phyloP scores from a whole-genome alignment of 2,329 filamentous ascomycete genomes.

The Chrysoporthe austroafricana region DNA sequence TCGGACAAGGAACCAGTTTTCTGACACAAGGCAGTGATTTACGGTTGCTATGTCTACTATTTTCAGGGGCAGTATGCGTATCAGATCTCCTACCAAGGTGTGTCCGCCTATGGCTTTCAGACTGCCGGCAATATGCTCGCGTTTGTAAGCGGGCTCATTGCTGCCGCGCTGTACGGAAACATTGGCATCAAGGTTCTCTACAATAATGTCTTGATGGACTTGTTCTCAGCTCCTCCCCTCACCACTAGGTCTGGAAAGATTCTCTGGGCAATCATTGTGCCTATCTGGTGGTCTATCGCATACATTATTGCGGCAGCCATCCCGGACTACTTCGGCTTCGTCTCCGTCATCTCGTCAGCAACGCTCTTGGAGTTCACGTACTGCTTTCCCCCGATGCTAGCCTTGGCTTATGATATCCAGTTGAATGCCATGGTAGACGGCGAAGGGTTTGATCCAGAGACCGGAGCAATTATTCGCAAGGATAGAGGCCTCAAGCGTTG shows the following conservation, averaged over 20 bases:
- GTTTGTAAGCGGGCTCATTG: conserved; percentile 46
- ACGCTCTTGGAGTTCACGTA: conserved; percentile 8
- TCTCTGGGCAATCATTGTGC: conserved; percentile 52
- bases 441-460: conserved; percentile 13
- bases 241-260: conserved; percentile 50
- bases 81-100: conserved; percentile 12
- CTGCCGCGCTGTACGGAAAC: conserved; percentile 52
- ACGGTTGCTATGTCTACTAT: conserved; percentile 15
- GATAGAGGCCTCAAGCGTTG: conserved; percentile 7
- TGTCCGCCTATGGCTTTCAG: conserved; percentile 43
- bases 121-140: conserved; percentile 47
- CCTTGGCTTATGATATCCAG: conserved; percentile 16
- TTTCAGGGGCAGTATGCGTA: conserved; percentile 17
- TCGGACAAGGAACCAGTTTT: not conserved
- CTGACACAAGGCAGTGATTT: conserved; percentile 4
- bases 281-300: conserved; percentile 36
- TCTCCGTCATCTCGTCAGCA: conserved; percentile 12
- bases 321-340: conserved; percentile 17
- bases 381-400: conserved; percentile 15
- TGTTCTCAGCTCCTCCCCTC: conserved; percentile 52
- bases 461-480: conserved; percentile 3
- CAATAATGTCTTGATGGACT: conserved; percentile 51
- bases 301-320: conserved; percentile 15
- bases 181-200: conserved; percentile 57
- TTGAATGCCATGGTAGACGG: not conserved